Evolutionary conservation across 192 early-diverging fungal species (phyloP).

Genomic region (Linnemannia elongata): DNA sequence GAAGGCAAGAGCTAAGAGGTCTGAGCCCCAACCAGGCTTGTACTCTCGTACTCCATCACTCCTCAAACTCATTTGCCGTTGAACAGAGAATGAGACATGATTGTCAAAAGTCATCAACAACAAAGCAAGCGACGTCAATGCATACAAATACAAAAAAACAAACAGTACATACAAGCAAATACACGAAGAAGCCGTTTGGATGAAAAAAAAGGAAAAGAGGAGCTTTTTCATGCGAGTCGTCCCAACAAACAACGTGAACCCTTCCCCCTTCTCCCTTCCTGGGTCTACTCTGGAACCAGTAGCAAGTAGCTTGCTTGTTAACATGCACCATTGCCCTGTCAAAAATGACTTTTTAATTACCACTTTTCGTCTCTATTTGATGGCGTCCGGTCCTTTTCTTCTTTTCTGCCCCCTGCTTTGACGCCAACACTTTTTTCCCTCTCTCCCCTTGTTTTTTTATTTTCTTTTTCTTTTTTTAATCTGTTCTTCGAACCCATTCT

Average conservation of each 20-base stretch:
- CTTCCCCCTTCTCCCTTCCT: not conserved
- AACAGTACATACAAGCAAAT: not conserved
- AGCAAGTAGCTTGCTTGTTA: no score
- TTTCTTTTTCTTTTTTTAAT: not conserved
- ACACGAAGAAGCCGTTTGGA: not conserved
- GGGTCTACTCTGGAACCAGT: not conserved
- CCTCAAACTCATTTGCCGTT: not conserved
- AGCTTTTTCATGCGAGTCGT: no score
- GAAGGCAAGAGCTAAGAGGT: not conserved
- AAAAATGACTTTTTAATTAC: not conserved
- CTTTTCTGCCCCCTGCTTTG: slow-evolving; percentile 3
- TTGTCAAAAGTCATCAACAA: no score
- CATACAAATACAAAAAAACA: not conserved
- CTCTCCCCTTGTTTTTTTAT: not conserved
- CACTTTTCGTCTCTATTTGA: not conserved
- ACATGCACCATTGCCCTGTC: not conserved
- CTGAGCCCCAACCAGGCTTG: not conserved
- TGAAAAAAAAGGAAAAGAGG: no score
- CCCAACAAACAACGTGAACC: no score
- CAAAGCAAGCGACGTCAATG: not conserved
- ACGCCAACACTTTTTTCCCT: not conserved
- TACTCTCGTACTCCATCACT: not conserved
- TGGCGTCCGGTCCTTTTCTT: not conserved
- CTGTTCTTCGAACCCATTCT: slow-evolving; percentile 3
- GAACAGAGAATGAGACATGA: not conserved